phyloP scores from a whole-genome alignment of 352 stramenopile species.

The Pythium aristosporum region DNA sequence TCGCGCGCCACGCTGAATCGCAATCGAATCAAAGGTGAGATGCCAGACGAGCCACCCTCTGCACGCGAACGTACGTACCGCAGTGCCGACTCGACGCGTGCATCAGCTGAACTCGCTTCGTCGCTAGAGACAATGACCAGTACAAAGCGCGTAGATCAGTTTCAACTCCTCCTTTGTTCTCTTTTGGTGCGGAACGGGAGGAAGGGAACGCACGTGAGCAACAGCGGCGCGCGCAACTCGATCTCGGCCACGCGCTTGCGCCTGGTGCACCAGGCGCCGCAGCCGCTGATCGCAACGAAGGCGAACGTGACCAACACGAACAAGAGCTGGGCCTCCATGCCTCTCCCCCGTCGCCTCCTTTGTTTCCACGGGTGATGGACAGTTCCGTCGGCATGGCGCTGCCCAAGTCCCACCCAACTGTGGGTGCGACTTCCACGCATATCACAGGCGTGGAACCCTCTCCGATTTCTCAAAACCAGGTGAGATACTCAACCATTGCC shows the following conservation, averaged over 20 bases:
- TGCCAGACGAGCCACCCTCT: background rate
- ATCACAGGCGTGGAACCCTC: too few relatives aligned
- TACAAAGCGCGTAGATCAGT: too few relatives aligned
- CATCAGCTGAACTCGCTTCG: slow-evolving; percentile 6
- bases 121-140: background rate
- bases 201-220: slow-evolving; percentile 6
- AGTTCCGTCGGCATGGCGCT: too few relatives aligned
- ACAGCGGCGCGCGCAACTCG: slow-evolving; percentile 11
- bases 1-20: slow-evolving; percentile 1
- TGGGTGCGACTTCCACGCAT: too few relatives aligned
- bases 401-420: too few relatives aligned
- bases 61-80: background rate
- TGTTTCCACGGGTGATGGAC: too few relatives aligned
- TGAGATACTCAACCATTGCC: too few relatives aligned
- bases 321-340: background rate
- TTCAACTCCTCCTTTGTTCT: background rate
- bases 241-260: slow-evolving; percentile 4
- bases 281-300: background rate
- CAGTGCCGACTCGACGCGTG: slow-evolving; percentile 13
- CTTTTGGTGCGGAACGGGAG: background rate
- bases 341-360: background rate
- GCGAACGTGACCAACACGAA: background rate
- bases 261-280: background rate
- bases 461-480: too few relatives aligned
- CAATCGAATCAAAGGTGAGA: background rate